Percentiles rank a stretch among this genome's conserved stretches.
Conservation (phyloP, 352 stramenopile genomes). For the Thalassiosira allenii region DNA sequence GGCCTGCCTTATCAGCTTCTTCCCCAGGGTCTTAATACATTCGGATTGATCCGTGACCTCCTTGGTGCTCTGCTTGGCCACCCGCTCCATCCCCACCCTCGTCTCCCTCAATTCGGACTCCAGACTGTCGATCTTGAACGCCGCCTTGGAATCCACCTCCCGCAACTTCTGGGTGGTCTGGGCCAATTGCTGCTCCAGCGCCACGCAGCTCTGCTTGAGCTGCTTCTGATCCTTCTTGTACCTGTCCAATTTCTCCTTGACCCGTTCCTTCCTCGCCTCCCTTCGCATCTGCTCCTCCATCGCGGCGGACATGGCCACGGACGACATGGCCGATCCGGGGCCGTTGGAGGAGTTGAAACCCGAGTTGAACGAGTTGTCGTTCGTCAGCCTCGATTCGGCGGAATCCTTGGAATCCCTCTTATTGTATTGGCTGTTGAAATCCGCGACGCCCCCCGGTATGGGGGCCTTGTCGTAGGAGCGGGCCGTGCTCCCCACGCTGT, state of each 20-base stretch:
- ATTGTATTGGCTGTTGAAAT: background rate
- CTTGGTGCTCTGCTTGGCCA: conserved; percentile 12
- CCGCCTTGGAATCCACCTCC: conserved; percentile 38
- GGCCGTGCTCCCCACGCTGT: background rate
- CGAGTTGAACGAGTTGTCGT: background rate
- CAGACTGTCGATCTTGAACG: conserved; percentile 41
- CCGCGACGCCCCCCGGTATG: background rate
- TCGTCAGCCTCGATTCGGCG: background rate
- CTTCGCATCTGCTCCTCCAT: conserved; percentile 5
- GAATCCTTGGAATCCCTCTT: background rate
- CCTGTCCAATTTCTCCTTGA: conserved; percentile 46
- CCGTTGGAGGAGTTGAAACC: background rate
- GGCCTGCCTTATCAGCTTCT: conserved; percentile 56
- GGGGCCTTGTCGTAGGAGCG: background rate
- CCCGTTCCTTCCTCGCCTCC: conserved; percentile 29
- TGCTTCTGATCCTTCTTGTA: conserved; percentile 40
- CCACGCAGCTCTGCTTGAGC: conserved; percentile 12
- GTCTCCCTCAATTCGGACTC: conserved; percentile 40
- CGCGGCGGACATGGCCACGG: background rate
- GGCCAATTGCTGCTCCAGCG: conserved; percentile 32
- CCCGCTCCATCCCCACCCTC: conserved; percentile 6
- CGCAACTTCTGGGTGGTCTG: conserved; percentile 50
- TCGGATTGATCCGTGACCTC: conserved; percentile 34
- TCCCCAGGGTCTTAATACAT: conserved; percentile 51
- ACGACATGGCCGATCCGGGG: background rate